phyloP scores from a whole-genome alignment of 257 asterid genomes.

The Ballota nigra region DNA sequence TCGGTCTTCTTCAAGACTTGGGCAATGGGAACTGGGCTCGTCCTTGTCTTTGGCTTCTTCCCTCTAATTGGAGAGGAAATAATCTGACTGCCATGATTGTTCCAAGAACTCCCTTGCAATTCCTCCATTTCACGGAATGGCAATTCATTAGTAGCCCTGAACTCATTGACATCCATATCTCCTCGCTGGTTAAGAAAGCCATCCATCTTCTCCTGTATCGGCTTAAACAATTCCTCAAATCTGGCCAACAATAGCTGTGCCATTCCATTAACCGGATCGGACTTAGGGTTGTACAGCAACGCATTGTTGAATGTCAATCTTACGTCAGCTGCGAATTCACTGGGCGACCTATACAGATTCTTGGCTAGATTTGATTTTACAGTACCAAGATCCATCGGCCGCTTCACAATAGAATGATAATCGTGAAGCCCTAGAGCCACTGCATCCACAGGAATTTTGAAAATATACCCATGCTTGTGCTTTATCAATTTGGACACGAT shows the following conservation, averaged over 20 bases:
- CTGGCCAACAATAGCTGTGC: conserved; percentile 57
- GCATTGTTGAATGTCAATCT: conserved; percentile 91
- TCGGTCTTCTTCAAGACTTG: conserved; percentile 45
- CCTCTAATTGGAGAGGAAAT: conserved; percentile 40
- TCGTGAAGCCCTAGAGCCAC: conserved; percentile 66
- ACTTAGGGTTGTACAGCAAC: conserved; percentile 80
- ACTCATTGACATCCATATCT: conserved; percentile 35
- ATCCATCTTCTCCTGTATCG: conserved; percentile 55
- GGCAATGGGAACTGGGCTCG: conserved; percentile 33
- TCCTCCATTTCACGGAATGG: conserved; percentile 47
- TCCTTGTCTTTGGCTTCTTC: conserved; percentile 43
- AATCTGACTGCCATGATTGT: conserved; percentile 34
- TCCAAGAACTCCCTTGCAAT: conserved; percentile 85
- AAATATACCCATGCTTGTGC: conserved; percentile 58
- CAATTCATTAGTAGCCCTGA: conserved; percentile 22
- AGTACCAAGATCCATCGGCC: conserved; percentile 96
- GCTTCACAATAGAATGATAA: conserved; percentile 80
- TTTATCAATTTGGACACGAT: conserved; percentile 65
- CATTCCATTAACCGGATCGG: conserved; percentile 60
- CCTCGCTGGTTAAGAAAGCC: conserved; percentile 18
- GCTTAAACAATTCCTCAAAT: conserved; percentile 77
- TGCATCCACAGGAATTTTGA: conserved; percentile 77
- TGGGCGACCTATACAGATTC: conserved; percentile 48
- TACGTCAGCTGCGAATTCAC: conserved; percentile 76
- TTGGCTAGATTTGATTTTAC: conserved; percentile 64